Evolutionary conservation across 1,139 yeast species (phyloP).

Genomic region (Candida tropicalis): DNA sequence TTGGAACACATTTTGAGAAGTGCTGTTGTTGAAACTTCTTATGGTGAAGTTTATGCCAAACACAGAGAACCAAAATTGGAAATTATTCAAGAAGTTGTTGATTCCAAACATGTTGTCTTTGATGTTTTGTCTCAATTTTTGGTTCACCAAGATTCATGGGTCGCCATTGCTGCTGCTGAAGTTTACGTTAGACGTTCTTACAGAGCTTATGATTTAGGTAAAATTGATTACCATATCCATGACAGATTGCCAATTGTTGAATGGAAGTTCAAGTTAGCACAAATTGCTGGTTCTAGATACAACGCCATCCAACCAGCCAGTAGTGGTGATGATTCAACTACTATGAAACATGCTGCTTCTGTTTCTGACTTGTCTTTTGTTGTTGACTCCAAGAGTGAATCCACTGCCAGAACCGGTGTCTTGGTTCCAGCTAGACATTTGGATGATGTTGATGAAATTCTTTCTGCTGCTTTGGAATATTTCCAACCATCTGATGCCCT

Average conservation of each 20-base stretch:
- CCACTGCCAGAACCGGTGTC: constrained; percentile 77
- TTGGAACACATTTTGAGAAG: constrained; percentile 92
- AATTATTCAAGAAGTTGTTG: constrained; percentile 86
- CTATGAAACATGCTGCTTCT: constrained; percentile 83
- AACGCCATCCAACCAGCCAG: constrained; percentile 58
- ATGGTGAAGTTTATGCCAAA: constrained; percentile 78
- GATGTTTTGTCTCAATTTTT: constrained; percentile 94
- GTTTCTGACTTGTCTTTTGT: constrained; percentile 89
- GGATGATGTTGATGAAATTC: constrained; percentile 86
- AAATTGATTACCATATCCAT: constrained; percentile 64
- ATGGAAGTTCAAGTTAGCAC: constrained; percentile 82
- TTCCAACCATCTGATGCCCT: constrained; percentile 54
- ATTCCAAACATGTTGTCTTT: constrained; percentile 92
- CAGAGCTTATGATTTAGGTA: constrained; percentile 90
- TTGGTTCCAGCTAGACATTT: constrained; percentile 80
- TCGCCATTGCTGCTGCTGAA: constrained; percentile 94
- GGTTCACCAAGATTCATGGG: constrained; percentile 81
- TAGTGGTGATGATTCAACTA: constrained; percentile 25
- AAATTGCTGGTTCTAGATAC: constrained; percentile 65
- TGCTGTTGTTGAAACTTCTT: constrained; percentile 84
- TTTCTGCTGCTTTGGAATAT: constrained; percentile 73
- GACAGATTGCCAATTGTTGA: constrained; percentile 70
- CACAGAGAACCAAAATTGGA: constrained; percentile 84
- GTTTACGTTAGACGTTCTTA: constrained; percentile 96
- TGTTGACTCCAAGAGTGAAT: constrained; percentile 62